Evolutionary conservation across 495 filamentous ascomycete species (phyloP), one percentile per base, ranked within the genome.

Genomic region (Podospora australis): DNA sequence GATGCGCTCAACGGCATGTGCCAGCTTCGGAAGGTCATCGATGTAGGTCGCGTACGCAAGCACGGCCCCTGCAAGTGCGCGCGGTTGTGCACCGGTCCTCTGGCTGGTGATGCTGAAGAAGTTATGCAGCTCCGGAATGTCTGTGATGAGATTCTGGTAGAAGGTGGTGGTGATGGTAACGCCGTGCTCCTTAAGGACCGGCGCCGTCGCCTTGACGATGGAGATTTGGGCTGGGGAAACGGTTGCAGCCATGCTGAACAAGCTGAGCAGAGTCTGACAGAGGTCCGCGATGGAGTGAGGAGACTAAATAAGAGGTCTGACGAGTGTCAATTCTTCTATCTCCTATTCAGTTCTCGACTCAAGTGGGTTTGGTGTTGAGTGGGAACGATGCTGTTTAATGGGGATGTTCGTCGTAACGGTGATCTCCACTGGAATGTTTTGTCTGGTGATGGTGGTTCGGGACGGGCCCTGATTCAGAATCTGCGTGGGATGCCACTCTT

Each of bases 11-110:
- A 90, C 75, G 28, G 81, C 79, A 5, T 75, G 70, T 26, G 62
- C 50, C 4, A 90, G 72, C 21, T 73, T 78, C 44, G 68, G 70
- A 5, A 87, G 75, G 65, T 87, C 73, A 63, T 87, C 84, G 59
- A 88, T 83, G 61, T 87, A 72, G 17, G 72, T 70, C 46, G 85
- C 85, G 52, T 88, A 88, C 25, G 80, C 81, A 55, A 81, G 79
- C 26, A 90, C 74, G 10, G 83, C 73, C 43, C 64, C 69, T 30
- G 85, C 83, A 6, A 90, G 72, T 10, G 85, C 83, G 14, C 67
- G 69, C 3, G 81, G 71, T 53, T 90, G 86, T 42, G 77, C 75
- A 39, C 82, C 80, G 21, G 74, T 83, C 39, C 59, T 54, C 60
- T 88, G 83, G 62, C 84, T 81, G 23, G 81, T 69, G 41, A 69